These are phyloP conservation scores for Styphnolobium japonicum DNA, from an alignment of 306 rosid species.

Conservation along the genomic window DNA sequence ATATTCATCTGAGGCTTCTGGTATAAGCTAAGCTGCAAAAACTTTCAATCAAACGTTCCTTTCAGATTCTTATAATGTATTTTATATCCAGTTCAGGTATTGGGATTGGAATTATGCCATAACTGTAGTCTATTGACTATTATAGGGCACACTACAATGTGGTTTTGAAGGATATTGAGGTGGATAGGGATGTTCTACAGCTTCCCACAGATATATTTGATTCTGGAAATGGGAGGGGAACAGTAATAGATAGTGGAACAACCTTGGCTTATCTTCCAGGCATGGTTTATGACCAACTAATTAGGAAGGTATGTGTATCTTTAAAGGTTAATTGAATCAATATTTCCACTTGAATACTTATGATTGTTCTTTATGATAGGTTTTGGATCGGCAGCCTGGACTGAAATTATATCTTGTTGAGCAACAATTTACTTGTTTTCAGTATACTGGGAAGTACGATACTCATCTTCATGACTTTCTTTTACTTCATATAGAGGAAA, in stretches of 20 bases:
- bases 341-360: constrained; percentile 30
- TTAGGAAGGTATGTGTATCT: constrained; percentile 48
- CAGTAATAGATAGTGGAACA: constrained; percentile 94
- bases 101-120: constrained; percentile 35
- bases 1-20: neutral
- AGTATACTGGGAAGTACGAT: constrained; percentile 57
- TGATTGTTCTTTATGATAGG: constrained; percentile 43
- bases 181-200: constrained; percentile 57
- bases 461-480: constrained; percentile 20
- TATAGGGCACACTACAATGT: constrained; percentile 90
- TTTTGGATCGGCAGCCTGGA: constrained; percentile 60
- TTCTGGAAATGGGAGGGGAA: constrained; percentile 58
- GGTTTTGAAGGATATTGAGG: constrained; percentile 75
- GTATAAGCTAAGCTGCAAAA: constrained; percentile 19
- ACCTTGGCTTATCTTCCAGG: constrained; percentile 83
- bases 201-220: constrained; percentile 78
- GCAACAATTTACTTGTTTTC: constrained; percentile 65
- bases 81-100: constrained; percentile 32
- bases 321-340: constrained; percentile 9
- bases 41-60: neutral
- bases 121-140: constrained; percentile 40
- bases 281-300: constrained; percentile 50
- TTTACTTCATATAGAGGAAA: neutral
- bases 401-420: constrained; percentile 59
- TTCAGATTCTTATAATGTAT: constrained; percentile 20